Evolutionary conservation across 805 yeast genomes (phyloP).

Genomic region (Kodamaea leandrae): DNA sequence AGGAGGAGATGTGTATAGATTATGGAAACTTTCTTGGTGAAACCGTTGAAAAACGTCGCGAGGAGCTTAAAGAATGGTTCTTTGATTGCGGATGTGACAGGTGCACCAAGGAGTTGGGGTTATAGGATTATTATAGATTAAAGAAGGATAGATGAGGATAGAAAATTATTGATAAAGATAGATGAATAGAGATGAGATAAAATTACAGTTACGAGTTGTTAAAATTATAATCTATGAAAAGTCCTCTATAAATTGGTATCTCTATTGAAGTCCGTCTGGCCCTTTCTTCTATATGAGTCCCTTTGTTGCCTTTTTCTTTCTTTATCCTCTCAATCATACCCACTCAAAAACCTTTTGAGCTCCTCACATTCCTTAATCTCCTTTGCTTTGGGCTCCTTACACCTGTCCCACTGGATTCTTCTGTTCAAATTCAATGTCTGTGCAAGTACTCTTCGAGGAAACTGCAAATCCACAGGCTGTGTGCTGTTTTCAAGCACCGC

Average conservation of each 20-base stretch:
- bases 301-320: background rate
- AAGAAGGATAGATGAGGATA: too few relatives aligned
- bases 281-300: background rate
- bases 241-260: too few relatives aligned
- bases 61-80: constrained; percentile 52
- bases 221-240: too few relatives aligned
- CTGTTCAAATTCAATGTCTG: constrained; percentile 57
- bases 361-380: constrained; percentile 62
- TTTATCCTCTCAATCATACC: constrained; percentile 49
- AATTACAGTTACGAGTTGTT: too few relatives aligned
- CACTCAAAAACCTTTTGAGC: constrained; percentile 58
- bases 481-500: constrained; percentile 22
- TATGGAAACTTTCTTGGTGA: constrained; percentile 54
- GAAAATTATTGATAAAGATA: too few relatives aligned
- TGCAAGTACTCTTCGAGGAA: constrained; percentile 80
- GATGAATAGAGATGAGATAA: too few relatives aligned
- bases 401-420: constrained; percentile 73
- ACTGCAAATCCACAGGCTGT: constrained; percentile 66
- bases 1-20: constrained; percentile 56
- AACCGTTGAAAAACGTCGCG: constrained; percentile 38
- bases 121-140: too few relatives aligned
- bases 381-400: constrained; percentile 59
- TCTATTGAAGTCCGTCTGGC: too few relatives aligned
- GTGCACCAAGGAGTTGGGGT: constrained; percentile 32
- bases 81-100: constrained; percentile 53